Evolutionary conservation across 1,284 basidiomycete genomes (phyloP).

Genomic region (Fomitopsis palustris): DNA sequence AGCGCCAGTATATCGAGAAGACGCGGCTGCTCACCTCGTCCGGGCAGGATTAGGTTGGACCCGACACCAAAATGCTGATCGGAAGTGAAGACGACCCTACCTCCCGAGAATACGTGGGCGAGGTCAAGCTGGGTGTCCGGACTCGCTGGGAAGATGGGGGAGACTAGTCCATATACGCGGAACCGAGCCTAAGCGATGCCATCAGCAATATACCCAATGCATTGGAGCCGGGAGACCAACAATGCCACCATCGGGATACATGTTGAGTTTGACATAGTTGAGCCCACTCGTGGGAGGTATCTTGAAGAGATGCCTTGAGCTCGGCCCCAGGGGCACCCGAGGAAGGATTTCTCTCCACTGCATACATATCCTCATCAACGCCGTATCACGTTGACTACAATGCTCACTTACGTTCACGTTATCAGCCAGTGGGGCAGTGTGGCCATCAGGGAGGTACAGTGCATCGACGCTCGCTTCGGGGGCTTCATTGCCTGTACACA

Average conservation of each 20-base stretch:
- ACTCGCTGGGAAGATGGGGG: slow-evolving; percentile 56
- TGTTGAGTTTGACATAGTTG: slow-evolving; percentile 89
- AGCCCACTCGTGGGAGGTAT: slow-evolving; percentile 51
- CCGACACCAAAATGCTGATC: slow-evolving; percentile 97
- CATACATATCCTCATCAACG: neutral
- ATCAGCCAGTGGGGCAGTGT: slow-evolving; percentile 37
- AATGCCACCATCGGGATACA: slow-evolving; percentile 97
- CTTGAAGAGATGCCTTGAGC: slow-evolving; percentile 83
- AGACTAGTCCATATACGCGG: slow-evolving; percentile 82
- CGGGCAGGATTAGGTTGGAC: slow-evolving; percentile 88
- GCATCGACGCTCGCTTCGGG: slow-evolving; percentile 77
- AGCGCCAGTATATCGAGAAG: slow-evolving; percentile 23
- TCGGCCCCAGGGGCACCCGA: slow-evolving; percentile 74
- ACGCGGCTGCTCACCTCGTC: slow-evolving; percentile 51
- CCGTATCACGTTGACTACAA: neutral
- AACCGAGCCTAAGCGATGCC: slow-evolving; percentile 67
- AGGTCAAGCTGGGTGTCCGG: slow-evolving; percentile 67
- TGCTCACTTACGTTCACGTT: slow-evolving; percentile 48
- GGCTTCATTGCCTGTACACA: slow-evolving; percentile 79
- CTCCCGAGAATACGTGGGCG: slow-evolving; percentile 89
- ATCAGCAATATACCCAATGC: slow-evolving; percentile 3
- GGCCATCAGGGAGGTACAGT: slow-evolving; percentile 46
- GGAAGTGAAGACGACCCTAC: slow-evolving; percentile 73
- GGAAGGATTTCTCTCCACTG: slow-evolving; percentile 86
- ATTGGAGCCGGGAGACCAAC: slow-evolving; percentile 43